Evolutionary conservation across 202 grass and related monocot genomes (phyloP).

Genomic region (Schoenoplectus triqueter): DNA sequence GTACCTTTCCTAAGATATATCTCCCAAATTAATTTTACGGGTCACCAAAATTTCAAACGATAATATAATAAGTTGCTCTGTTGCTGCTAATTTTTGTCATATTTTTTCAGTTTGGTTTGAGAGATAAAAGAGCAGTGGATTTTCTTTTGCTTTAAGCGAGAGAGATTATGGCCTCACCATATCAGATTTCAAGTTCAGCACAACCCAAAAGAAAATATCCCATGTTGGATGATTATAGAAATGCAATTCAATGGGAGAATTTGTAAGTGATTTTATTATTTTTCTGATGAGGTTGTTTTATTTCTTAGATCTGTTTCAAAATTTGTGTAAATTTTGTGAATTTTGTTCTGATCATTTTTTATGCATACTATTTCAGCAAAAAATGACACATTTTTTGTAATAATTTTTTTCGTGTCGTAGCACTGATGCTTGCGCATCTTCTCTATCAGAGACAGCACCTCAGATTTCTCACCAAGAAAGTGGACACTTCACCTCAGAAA

Average conservation of each 20-base stretch:
- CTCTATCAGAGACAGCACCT: neutral
- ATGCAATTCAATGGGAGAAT: slow-evolving; percentile 21
- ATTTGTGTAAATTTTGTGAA: slow-evolving; percentile 1
- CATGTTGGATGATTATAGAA: slow-evolving; percentile 16
- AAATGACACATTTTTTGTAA: slow-evolving; percentile 9
- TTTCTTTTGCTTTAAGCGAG: neutral
- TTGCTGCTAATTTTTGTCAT: neutral
- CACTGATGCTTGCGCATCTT: neutral
- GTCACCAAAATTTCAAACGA: slow-evolving; percentile 11
- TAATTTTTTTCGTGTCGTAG: slow-evolving; percentile 24
- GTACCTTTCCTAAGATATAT: slow-evolving; percentile 26
- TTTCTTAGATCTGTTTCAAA: slow-evolving; percentile 20
- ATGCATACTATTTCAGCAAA: neutral
- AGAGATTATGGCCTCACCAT: slow-evolving; percentile 30
- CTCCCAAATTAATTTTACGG: slow-evolving; percentile 6
- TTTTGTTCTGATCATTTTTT: slow-evolving; percentile 19
- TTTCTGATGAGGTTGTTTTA: neutral
- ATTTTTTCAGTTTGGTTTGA: slow-evolving; percentile 13
- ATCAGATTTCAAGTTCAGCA: neutral
- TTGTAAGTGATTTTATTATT: slow-evolving; percentile 15
- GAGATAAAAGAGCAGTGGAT: slow-evolving; percentile 12
- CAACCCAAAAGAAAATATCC: slow-evolving; percentile 20
- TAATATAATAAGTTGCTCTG: neutral
- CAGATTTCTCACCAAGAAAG: neutral
- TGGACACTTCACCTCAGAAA: slow-evolving; percentile 3